Evolutionary conservation across 1,284 basidiomycete species (phyloP).

Genomic region (Leccinum solheimii): DNA sequence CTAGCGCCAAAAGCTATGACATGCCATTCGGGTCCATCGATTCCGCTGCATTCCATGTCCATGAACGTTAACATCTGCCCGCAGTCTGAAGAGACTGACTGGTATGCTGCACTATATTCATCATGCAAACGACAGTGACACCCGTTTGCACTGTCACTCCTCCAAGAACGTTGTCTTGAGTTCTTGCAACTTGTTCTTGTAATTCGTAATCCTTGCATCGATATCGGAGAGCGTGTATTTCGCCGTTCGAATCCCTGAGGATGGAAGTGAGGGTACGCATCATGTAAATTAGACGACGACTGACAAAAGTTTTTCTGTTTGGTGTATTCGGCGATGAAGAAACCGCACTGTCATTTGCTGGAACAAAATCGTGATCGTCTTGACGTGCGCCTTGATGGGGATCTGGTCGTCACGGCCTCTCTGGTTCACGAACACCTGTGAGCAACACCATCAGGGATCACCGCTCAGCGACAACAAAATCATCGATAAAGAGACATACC

Average conservation of each 20-base stretch:
- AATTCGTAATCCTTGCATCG: too few species aligned
- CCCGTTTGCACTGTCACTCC: too few species aligned
- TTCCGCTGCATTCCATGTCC: background rate
- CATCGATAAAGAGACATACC: background rate
- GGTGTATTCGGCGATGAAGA: background rate
- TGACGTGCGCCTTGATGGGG: too few species aligned
- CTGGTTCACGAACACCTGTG: too few species aligned
- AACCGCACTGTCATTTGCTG: background rate
- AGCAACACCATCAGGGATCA: too few species aligned
- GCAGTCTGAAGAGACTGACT: background rate
- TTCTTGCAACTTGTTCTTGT: too few species aligned
- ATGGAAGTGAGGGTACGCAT: background rate
- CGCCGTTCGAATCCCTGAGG: too few species aligned
- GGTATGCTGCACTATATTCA: background rate
- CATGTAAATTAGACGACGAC: background rate
- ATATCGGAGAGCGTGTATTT: background rate
- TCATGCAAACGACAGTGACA: background rate
- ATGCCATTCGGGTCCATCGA: background rate
- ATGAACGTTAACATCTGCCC: background rate
- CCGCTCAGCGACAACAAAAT: too few species aligned
- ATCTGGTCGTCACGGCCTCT: background rate
- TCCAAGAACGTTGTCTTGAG: too few species aligned
- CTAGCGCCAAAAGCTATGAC: too few species aligned
- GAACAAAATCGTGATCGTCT: too few species aligned
- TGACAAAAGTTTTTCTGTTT: constrained; percentile 37